Evolutionary conservation across 768 basidiomycete genomes (phyloP).

Genomic region (Leccinum variicolor): DNA sequence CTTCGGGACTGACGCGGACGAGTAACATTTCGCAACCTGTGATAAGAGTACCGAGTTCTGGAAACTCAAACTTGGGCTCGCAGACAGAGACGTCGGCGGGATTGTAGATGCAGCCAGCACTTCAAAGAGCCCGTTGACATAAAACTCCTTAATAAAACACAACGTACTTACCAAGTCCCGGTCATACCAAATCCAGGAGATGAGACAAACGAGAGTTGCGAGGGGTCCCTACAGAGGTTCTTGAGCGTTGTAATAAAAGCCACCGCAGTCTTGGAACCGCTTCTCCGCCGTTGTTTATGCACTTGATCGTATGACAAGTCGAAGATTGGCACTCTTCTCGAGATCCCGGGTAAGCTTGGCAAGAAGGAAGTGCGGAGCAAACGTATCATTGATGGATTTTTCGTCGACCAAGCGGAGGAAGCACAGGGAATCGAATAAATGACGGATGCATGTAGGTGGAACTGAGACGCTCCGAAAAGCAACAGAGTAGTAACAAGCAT

Average conservation of each 20-base stretch:
- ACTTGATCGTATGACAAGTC: slow-evolving; percentile 32
- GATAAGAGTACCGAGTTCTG: slow-evolving; percentile 31
- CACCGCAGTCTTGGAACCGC: slow-evolving; percentile 36
- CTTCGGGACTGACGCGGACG: slow-evolving; percentile 20
- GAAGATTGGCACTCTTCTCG: slow-evolving; percentile 22
- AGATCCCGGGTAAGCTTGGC: slow-evolving; percentile 36
- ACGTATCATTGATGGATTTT: slow-evolving; percentile 30
- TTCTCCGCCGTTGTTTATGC: slow-evolving; percentile 42
- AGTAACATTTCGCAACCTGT: slow-evolving; percentile 34
- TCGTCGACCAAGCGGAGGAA: slow-evolving; percentile 28
- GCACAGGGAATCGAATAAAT: slow-evolving; percentile 15
- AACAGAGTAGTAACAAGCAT: slow-evolving; percentile 33
- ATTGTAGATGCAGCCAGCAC: slow-evolving; percentile 38
- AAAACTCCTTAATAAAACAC: not conserved
- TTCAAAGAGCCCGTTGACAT: not conserved
- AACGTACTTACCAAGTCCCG: slow-evolving; percentile 33
- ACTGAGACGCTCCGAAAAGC: slow-evolving; percentile 24
- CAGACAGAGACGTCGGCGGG: slow-evolving; percentile 11
- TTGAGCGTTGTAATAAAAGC: slow-evolving; percentile 33
- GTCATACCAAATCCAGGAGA: slow-evolving; percentile 42
- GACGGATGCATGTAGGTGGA: slow-evolving; percentile 14
- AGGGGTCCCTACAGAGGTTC: slow-evolving; percentile 13
- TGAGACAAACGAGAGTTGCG: not conserved
- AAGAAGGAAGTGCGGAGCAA: slow-evolving; percentile 42
- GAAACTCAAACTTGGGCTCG: slow-evolving; percentile 21